A percentile compares a stretch with the other conserved stretches of the same genome.
These are phyloP conservation scores for Tripterygium wilfordii DNA, from an alignment of 177 flowering plant species.

Conservation along the genomic window DNA sequence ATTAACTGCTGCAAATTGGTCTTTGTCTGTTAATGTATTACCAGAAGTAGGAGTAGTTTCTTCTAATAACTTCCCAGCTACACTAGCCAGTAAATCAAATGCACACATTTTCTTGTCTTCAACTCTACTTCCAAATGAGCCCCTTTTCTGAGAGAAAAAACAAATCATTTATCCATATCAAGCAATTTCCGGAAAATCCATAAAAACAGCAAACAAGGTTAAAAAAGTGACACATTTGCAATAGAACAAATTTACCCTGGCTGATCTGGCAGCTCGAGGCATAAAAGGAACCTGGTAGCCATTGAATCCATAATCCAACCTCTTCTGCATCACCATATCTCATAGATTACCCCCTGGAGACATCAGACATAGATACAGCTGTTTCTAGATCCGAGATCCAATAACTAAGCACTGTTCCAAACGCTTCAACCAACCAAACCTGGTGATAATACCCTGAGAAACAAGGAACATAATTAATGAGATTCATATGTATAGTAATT, in stretches of 20 bases:
- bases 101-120: slow-evolving; percentile 48
- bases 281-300: slow-evolving; percentile 67
- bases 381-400: slow-evolving; percentile 6
- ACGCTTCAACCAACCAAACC: no score
- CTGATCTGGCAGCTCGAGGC: slow-evolving; percentile 70
- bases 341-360: slow-evolving; percentile 39
- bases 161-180: slow-evolving; percentile 1
- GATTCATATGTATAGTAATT: no score
- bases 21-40: slow-evolving; percentile 21
- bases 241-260: slow-evolving; percentile 45
- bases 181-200: not conserved
- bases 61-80: slow-evolving; percentile 63
- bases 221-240: not conserved
- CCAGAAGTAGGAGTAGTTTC: slow-evolving; percentile 23
- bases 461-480: no score
- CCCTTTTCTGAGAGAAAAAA: slow-evolving; percentile 36
- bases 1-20: slow-evolving; percentile 14
- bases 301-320: slow-evolving; percentile 64
- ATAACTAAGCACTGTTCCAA: no score
- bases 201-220: not conserved
- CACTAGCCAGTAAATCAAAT: slow-evolving; percentile 72
- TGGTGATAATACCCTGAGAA: no score
- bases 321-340: slow-evolving; percentile 76
- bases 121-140: slow-evolving; percentile 29
- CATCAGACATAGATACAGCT: slow-evolving; percentile 17